Percentiles rank a stretch among this genome's conserved stretches.
Evolutionary conservation across 768 basidiomycete genomes (phyloP).

Genomic region (Mycena albidolilacea): DNA sequence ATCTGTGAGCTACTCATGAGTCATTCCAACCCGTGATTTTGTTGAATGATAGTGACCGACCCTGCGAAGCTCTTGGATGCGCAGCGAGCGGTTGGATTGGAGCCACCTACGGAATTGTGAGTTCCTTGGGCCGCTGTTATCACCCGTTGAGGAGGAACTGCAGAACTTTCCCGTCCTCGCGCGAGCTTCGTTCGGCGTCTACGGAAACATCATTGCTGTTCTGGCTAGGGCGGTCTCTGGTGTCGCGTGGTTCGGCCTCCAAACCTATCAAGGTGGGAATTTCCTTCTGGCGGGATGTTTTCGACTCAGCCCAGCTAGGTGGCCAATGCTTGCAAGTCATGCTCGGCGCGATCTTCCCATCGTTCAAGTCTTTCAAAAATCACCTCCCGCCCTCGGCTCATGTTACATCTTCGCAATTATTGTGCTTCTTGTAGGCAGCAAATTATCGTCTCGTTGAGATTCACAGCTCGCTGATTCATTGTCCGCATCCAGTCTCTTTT

Average conservation of each 20-base stretch:
- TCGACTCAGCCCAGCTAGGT: constrained; percentile 21
- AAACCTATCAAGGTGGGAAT: constrained; percentile 37
- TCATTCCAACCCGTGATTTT: background rate
- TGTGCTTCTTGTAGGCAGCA: constrained; percentile 27
- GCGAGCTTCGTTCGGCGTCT: constrained; percentile 37
- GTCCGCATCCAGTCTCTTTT: constrained; percentile 35
- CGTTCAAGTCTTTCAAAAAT: constrained; percentile 59
- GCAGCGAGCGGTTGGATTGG: constrained; percentile 40
- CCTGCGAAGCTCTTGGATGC: constrained; percentile 32
- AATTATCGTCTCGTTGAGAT: background rate
- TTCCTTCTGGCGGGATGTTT: background rate
- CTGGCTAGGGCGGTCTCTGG: constrained; percentile 38
- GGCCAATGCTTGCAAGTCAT: constrained; percentile 41
- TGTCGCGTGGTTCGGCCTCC: constrained; percentile 39
- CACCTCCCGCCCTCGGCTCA: constrained; percentile 58
- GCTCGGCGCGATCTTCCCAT: constrained; percentile 41
- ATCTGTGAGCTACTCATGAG: constrained; percentile 25
- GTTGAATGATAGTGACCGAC: background rate
- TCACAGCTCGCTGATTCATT: background rate
- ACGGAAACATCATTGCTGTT: constrained; percentile 38
- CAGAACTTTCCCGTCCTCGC: constrained; percentile 41
- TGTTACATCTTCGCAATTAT: constrained; percentile 63
- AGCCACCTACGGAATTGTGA: constrained; percentile 39
- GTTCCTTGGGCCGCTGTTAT: background rate
- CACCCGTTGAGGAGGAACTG: background rate